Base-by-base conservation (phyloP, 2,329 filamentous ascomycete species). In the Sclerotinia nivalis region DNA sequence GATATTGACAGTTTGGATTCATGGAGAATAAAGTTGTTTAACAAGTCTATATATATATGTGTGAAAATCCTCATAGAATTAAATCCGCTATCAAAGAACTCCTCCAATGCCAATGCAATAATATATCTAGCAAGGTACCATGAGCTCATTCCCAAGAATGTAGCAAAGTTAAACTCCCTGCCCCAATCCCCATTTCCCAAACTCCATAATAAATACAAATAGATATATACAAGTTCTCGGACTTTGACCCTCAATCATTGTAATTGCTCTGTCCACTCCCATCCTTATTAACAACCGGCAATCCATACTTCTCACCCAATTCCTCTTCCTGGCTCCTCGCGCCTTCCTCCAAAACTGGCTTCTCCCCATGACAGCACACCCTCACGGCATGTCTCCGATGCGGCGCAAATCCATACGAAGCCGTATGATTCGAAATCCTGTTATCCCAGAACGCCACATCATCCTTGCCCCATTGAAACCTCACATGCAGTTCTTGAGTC, bases 391-490 rank as follows among this genome's bases (percentile, higher is more conserved):
- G 86, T 47, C 86, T 80, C 7, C 85, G 81, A 72, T 88, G 86
- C 1, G 86, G 85, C 2, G 82, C 81, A 72, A 88, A 88, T 10
- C 86, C 86, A 73, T 87, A 88, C 0, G 84, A 82, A 9, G 85
- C 85, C 4, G 82, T 81, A 72, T 87, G 85, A 69, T 86, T 87
- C 66, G 47, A 72, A 50, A 84, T 80, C 25, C 88, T 81, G 72
- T 91, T 91, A 76, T 91, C 89, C 89, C 89, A 91, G 70, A 91
- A 84, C 0, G 88, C 88, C 1, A 92, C 86, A 70, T 90, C 89
- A 55, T 86, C 84, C 72, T 87, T 84, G 56, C 84, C 82, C 89
- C 89, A 91, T 73, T 86, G 84, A 75, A 90, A 88, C 25, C 90
- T 84, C 8, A 87, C 89, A 74, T 93, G 90, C 71, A 90, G 83